phyloP scores from a whole-genome alignment of 2,329 filamentous ascomycete genomes.

The Penicillium glabrum region DNA sequence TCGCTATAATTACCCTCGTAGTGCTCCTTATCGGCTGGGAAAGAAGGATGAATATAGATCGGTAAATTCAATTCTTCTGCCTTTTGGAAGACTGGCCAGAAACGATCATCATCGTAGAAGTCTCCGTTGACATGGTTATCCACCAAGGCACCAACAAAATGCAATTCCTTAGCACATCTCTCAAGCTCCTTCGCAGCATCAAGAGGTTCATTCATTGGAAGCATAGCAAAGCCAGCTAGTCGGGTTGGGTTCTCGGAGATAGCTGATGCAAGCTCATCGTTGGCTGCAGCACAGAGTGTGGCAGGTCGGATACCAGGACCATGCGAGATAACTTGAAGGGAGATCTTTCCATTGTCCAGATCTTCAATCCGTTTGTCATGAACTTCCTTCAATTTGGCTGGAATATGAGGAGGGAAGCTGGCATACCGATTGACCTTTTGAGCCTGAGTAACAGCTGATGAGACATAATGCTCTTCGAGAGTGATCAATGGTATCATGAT shows the following conservation, averaged over 20 bases:
- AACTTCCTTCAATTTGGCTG: not conserved
- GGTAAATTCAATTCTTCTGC: constrained; percentile 51
- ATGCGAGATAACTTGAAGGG: not conserved
- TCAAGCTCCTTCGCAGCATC: constrained; percentile 38
- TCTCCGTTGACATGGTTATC: constrained; percentile 41
- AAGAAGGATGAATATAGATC: constrained; percentile 54
- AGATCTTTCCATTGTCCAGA: not conserved
- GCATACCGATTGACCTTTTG: not conserved
- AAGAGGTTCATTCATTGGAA: constrained; percentile 42
- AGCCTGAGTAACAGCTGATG: not conserved
- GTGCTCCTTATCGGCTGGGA: constrained; percentile 33
- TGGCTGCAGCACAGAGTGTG: not conserved
- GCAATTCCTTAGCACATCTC: constrained; percentile 42
- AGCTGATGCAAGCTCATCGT: not conserved
- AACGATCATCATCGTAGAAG: constrained; percentile 48
- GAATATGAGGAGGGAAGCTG: not conserved
- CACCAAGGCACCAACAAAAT: constrained; percentile 50
- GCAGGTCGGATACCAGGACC: not conserved
- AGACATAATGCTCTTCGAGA: constrained; percentile 5
- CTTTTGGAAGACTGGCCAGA: constrained; percentile 45
- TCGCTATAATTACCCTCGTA: constrained; percentile 41
- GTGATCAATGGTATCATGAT: constrained; percentile 4
- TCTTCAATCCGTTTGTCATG: not conserved
- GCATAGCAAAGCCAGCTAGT: constrained; percentile 45
- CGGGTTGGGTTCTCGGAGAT: constrained; percentile 31